phyloP scores from a whole-genome alignment of 2,329 filamentous ascomycete genomes.

The Aspergillus transmontanensis region DNA sequence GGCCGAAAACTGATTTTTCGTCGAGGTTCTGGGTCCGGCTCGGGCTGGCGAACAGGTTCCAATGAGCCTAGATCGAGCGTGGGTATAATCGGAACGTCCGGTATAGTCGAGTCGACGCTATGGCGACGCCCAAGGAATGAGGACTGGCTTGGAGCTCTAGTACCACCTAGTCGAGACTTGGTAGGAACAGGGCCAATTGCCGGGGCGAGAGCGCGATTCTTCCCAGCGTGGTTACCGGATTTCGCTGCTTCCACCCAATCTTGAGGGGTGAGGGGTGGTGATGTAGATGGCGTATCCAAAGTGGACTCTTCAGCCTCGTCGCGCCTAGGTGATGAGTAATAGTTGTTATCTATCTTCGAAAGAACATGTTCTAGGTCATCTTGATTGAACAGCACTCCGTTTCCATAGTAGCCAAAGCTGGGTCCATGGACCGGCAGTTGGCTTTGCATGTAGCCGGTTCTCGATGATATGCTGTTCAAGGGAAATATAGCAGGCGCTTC shows the following conservation, averaged over 20 bases:
- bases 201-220: conserved; percentile 13
- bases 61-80: conserved; percentile 32
- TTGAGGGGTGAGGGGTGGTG: conserved; percentile 41
- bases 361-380: conserved; percentile 24
- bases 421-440: conserved; percentile 28
- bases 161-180: conserved; percentile 15
- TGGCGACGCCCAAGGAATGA: conserved; percentile 30
- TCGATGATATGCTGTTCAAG: conserved; percentile 30
- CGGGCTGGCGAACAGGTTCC: conserved; percentile 20
- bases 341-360: conserved; percentile 25
- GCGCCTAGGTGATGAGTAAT: conserved; percentile 24
- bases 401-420: conserved; percentile 23
- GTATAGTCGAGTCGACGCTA: conserved; percentile 29
- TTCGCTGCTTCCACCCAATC: conserved; percentile 47
- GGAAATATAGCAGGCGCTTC: conserved; percentile 37
- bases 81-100: conserved; percentile 28
- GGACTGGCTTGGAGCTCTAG: conserved; percentile 25
- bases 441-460: conserved; percentile 28
- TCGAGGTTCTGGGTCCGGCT: conserved; percentile 27
- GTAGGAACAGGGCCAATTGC: conserved; percentile 14
- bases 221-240: conserved; percentile 24
- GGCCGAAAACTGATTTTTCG: conserved; percentile 40
- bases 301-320: conserved; percentile 16
- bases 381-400: conserved; percentile 24
- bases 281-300: conserved; percentile 21